Base-by-base conservation (phyloP, 192 early-diverging fungal genomes). In the Lunasporangiospora selenospora region DNA sequence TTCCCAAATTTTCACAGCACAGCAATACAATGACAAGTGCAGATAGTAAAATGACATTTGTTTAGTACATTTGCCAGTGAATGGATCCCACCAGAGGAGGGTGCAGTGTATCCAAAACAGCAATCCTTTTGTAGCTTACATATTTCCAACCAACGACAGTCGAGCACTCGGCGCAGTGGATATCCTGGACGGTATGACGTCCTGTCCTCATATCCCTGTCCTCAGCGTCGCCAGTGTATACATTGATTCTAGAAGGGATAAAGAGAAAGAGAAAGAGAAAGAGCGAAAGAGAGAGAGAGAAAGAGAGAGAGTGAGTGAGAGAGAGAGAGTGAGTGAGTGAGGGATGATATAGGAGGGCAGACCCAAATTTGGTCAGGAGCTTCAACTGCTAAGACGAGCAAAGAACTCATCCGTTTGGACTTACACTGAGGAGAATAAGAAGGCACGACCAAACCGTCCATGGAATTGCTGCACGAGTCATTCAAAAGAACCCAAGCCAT, bases 151-250 rank as follows among this genome's bases (percentile, higher is more conserved):
- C 87, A 23, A 88, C 44, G 18, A 87, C 62, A 6, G 59, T 48
- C 23, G 59, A 43, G 36, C 87, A 88, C 5, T 75, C 66, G 36
- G 61, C 73, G 58, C 92, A 93, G 50, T 60, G 73, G 47, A 93
- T 87, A 53, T 91, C 88, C 19, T 80, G 61, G 30, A 93, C 89
- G 3, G 83, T 85, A 53, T 93, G 92, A 24, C 82, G 39, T 2
- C 92, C 92, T n/a, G 92, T 92, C 46, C 83, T 86, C 90, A 92
- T 93, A 16, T 36, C 53, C 15, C 88, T 58, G 31, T 84, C 78
- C 41, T 83, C 78, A 6, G 80, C 75, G n/a, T 69, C 48, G 19
- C 89, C 88, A 31, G 77, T 77, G 12, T 69, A 57, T 13, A 87
- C 77, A 67, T 89, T 90, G 23, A 88, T 75, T 27, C 83, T 81